These are phyloP conservation scores for Ephemerocybe angulata DNA, from an alignment of 768 basidiomycete species.

Conservation along the genomic window DNA sequence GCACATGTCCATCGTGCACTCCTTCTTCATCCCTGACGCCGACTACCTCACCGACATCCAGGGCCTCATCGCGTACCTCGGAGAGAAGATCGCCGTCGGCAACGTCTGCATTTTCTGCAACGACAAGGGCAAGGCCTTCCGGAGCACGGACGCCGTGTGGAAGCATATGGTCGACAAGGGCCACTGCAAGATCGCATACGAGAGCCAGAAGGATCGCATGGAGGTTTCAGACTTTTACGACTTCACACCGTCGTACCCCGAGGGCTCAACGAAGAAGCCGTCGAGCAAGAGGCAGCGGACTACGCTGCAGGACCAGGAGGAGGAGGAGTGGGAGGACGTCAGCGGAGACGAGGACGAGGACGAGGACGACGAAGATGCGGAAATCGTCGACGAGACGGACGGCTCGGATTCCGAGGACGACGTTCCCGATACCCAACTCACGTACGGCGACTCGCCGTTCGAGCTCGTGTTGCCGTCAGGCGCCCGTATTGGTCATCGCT, in stretches of 20 bases:
- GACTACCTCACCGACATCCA: conserved; percentile 82
- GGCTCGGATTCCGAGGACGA: conserved; percentile 29
- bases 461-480: conserved; percentile 95
- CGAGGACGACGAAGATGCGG: conserved; percentile 36
- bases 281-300: conserved; percentile 37
- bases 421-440: conserved; percentile 49
- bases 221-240: conserved; percentile 94
- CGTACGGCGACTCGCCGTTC: conserved; percentile 74
- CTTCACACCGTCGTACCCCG: conserved; percentile 78
- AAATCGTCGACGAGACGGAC: conserved; percentile 25
- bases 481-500: conserved; percentile 86
- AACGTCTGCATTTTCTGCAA: conserved; percentile 93
- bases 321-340: conserved; percentile 41
- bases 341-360: conserved; percentile 43
- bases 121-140: conserved; percentile 76
- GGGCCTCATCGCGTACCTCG: conserved; percentile 82
- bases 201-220: conserved; percentile 70
- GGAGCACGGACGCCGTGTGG: conserved; percentile 80
- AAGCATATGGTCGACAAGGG: conserved; percentile 96
- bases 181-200: conserved; percentile 96
- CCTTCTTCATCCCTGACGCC: conserved; percentile 94
- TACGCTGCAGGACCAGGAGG: conserved; percentile 32
- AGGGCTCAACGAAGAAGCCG: conserved; percentile 29
- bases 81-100: conserved; percentile 89
- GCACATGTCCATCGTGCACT: conserved; percentile 87